These are phyloP conservation scores for Bauhinia variegata DNA, from an alignment of 306 rosid species.

Conservation along the genomic window DNA sequence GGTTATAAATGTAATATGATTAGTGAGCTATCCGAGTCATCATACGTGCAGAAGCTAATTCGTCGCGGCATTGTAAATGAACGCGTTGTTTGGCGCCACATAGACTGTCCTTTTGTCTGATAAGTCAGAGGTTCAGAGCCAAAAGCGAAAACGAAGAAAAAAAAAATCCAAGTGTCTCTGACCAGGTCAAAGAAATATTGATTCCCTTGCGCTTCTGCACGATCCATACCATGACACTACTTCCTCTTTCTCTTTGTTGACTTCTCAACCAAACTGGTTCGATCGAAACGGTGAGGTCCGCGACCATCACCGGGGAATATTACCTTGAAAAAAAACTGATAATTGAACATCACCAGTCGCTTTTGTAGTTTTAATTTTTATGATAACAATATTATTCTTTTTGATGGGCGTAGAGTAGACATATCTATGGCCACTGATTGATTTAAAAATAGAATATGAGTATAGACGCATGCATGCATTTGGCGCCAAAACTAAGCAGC, in stretches of 20 bases:
- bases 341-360: not conserved
- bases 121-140: not conserved
- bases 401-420: no score
- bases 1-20: no score
- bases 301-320: no score
- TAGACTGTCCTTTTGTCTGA: not conserved
- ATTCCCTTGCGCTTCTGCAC: conserved; percentile 25
- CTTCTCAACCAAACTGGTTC: not conserved
- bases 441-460: no score
- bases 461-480: no score
- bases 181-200: not conserved
- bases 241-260: not conserved
- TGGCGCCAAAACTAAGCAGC: no score
- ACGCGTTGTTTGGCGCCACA: conserved; percentile 9
- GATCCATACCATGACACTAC: conserved; percentile 20
- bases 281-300: no score
- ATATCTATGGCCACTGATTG: no score
- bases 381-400: no score
- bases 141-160: not conserved
- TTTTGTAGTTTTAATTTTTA: not conserved
- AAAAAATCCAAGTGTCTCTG: conserved; percentile 1
- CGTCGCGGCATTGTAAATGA: not conserved
- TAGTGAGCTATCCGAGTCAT: no score
- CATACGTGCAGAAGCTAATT: not conserved
- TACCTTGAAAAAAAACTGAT: no score